These are phyloP conservation scores for Cymodocea nodosa DNA, from an alignment of 116 monocot species.

Conservation along the genomic window DNA sequence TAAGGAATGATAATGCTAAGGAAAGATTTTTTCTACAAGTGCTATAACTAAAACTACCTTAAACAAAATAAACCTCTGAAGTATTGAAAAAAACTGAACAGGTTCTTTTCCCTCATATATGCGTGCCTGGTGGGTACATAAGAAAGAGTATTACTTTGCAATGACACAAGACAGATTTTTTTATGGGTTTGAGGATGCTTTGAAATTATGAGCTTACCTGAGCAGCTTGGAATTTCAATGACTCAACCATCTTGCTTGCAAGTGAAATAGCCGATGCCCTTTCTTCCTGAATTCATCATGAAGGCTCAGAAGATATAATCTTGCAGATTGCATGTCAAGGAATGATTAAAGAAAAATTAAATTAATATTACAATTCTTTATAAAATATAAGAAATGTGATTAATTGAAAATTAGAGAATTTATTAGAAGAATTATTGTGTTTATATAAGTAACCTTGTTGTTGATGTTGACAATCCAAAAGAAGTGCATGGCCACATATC, in stretches of 20 bases:
- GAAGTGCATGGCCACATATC: too few relatives aligned
- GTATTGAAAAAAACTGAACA: constrained; percentile 71
- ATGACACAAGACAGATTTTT: neutral
- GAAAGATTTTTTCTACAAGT: neutral
- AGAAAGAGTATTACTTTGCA: neutral
- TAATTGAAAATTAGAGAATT: too few relatives aligned
- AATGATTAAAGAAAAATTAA: too few relatives aligned
- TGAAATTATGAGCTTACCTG: constrained; percentile 23
- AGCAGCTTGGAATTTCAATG: constrained; percentile 44
- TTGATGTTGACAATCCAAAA: too few relatives aligned
- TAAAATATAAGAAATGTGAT: too few relatives aligned
- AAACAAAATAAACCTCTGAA: constrained; percentile 68
- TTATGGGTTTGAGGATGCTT: neutral
- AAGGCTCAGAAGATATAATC: neutral
- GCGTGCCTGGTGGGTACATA: constrained; percentile 30
- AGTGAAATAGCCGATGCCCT: constrained; percentile 42
- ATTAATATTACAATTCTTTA: too few relatives aligned
- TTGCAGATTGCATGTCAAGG: too few relatives aligned
- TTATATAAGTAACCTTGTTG: too few relatives aligned
- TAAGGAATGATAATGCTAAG: neutral
- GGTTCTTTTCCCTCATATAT: constrained; percentile 93
- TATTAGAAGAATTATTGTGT: too few relatives aligned
- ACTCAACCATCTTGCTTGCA: constrained; percentile 50
- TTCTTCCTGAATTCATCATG: constrained; percentile 38
- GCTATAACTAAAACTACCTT: constrained; percentile 31